phyloP scores from a whole-genome alignment of 176 grass and related monocot species.

The Ensete ventricosum region DNA sequence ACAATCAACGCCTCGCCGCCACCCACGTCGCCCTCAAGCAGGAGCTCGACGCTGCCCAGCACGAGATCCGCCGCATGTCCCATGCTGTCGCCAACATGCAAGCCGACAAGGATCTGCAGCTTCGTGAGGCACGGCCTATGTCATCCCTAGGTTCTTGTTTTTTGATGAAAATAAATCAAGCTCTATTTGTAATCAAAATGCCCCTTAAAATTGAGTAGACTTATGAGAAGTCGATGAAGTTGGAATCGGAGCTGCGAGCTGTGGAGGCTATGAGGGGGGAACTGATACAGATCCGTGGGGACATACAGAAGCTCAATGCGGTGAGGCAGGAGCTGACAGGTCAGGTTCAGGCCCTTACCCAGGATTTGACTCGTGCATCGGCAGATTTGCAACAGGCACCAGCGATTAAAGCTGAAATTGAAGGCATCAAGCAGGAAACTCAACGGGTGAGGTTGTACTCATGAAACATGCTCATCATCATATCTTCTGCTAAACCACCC shows the following conservation, averaged over 20 bases:
- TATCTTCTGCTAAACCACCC: too few species aligned
- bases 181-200: not conserved
- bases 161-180: not conserved
- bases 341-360: conserved; percentile 55
- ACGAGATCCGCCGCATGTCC: conserved; percentile 53
- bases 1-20: conserved; percentile 89
- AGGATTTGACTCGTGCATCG: conserved; percentile 45
- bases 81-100: conserved; percentile 33
- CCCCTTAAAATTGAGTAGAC: conserved; percentile 13
- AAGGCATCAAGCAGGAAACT: conserved; percentile 56
- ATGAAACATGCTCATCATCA: too few species aligned
- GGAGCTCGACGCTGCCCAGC: conserved; percentile 63
- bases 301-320: conserved; percentile 54
- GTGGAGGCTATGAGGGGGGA: conserved; percentile 49
- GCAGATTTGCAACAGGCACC: conserved; percentile 57
- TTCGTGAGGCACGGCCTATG: conserved; percentile 46
- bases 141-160: not conserved
- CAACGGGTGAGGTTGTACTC: conserved; percentile 49
- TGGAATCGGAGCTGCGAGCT: conserved; percentile 41
- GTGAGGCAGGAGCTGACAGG: conserved; percentile 53
- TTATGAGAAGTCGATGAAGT: conserved; percentile 58
- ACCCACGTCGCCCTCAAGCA: conserved; percentile 94
- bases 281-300: conserved; percentile 41
- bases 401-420: conserved; percentile 60
- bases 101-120: conserved; percentile 60